Percentiles rank a stretch among this genome's conserved stretches.
phyloP scores from a whole-genome alignment of 169 alveolate species.

The Perkinsus marinus region DNA sequence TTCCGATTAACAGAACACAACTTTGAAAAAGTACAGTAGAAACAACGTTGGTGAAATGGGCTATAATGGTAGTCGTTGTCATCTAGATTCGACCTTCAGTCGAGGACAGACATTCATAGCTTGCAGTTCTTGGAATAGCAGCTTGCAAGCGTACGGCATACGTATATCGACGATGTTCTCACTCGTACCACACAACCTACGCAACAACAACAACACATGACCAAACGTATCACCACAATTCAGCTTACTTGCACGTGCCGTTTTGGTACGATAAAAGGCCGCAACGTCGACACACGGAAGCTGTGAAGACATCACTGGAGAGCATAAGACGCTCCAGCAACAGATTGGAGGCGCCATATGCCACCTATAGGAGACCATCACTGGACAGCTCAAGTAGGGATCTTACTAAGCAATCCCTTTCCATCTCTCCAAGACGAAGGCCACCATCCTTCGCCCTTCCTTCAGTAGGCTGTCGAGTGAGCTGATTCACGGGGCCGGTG shows the following conservation, averaged over 20 bases:
- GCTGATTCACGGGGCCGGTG: conserved; percentile 89
- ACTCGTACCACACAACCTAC: too few relatives aligned
- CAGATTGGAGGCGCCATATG: conserved; percentile 83
- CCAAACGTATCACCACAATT: too few relatives aligned
- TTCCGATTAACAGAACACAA: too few relatives aligned
- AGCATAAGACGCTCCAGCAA: conserved; percentile 93
- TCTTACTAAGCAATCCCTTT: conserved; percentile 93
- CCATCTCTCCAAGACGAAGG: conserved; percentile 98
- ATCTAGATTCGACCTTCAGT: conserved; percentile 9
- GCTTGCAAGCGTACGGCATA: conserved; percentile 83
- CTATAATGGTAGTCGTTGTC: neutral
- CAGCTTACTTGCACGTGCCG: neutral
- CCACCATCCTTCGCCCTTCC: conserved; percentile 99
- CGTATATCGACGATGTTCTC: conserved; percentile 1
- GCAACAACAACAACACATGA: too few relatives aligned
- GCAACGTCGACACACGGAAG: conserved; percentile 83
- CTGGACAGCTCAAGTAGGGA: neutral
- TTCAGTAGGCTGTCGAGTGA: conserved; percentile 99
- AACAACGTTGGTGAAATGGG: neutral
- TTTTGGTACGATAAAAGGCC: conserved; percentile 72
- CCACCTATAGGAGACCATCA: neutral
- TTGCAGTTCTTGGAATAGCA: conserved; percentile 61
- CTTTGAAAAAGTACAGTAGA: neutral
- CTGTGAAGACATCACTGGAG: conserved; percentile 88
- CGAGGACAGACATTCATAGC: conserved; percentile 63